phyloP scores from a whole-genome alignment of 768 basidiomycete species.

The Suillus subluteus region DNA sequence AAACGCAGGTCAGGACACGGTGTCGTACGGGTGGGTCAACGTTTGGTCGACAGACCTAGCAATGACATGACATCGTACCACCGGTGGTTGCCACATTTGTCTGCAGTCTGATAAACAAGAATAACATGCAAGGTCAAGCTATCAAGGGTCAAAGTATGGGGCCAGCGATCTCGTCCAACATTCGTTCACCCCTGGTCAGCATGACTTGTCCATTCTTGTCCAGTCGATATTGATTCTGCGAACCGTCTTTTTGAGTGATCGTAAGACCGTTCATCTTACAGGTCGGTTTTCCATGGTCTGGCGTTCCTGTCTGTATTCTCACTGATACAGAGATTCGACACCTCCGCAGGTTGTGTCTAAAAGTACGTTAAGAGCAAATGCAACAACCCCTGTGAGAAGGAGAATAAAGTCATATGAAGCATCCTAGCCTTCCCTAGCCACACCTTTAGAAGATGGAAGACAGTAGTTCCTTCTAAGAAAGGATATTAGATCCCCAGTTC shows the following conservation, averaged over 20 bases:
- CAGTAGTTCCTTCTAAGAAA: neutral
- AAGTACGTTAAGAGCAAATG: neutral
- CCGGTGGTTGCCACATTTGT: neutral
- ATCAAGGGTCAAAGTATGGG: neutral
- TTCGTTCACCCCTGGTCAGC: neutral
- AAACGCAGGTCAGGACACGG: neutral
- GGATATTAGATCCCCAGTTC: conserved; percentile 49
- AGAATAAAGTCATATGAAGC: neutral
- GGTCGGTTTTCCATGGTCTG: neutral
- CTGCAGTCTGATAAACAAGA: conserved; percentile 29
- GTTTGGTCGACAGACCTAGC: neutral
- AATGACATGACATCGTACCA: neutral
- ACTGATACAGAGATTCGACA: neutral
- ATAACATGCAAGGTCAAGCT: conserved; percentile 5
- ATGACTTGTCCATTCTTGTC: neutral
- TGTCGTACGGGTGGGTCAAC: neutral
- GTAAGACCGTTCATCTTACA: neutral
- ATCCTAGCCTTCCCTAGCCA: neutral
- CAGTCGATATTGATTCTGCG: neutral
- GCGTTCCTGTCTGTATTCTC: neutral
- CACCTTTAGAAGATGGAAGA: neutral
- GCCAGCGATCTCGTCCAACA: neutral
- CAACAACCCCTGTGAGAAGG: neutral
- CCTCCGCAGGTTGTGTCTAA: neutral
- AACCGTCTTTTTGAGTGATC: neutral